Evolutionary conservation across 768 basidiomycete species (phyloP).

Genomic region (Russula griseocarnosa): DNA sequence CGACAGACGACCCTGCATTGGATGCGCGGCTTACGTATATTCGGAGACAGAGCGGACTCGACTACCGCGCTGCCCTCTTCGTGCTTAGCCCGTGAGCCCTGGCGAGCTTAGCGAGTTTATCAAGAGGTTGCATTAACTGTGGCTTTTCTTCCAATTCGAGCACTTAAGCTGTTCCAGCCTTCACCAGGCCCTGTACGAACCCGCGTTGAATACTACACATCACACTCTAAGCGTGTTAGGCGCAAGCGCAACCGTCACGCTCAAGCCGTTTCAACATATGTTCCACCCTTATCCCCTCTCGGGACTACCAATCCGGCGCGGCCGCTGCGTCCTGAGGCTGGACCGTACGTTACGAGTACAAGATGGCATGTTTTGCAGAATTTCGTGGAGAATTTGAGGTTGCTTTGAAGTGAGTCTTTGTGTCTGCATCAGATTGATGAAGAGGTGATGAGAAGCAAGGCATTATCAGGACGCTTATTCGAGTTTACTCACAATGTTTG

Average conservation of each 20-base stretch:
- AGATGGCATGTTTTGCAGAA: slow-evolving; percentile 95
- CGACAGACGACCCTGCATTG: slow-evolving; percentile 74
- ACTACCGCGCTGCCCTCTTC: slow-evolving; percentile 88
- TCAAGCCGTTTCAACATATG: slow-evolving; percentile 50
- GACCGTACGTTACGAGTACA: slow-evolving; percentile 97
- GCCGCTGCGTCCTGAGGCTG: slow-evolving; percentile 78
- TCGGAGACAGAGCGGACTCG: slow-evolving; percentile 80
- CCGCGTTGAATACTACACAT: slow-evolving; percentile 92
- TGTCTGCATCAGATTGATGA: slow-evolving; percentile 15
- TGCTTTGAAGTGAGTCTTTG: slow-evolving; percentile 70
- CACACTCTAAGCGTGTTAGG: slow-evolving; percentile 88
- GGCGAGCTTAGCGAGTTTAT: slow-evolving; percentile 88
- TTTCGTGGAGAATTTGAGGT: slow-evolving; percentile 90
- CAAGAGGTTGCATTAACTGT: slow-evolving; percentile 49
- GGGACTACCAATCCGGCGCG: slow-evolving; percentile 43
- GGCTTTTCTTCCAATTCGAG: slow-evolving; percentile 7
- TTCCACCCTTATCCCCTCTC: slow-evolving; percentile 46
- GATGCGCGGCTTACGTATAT: slow-evolving; percentile 85
- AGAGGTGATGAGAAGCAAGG: slow-evolving; percentile 40
- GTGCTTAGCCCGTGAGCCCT: slow-evolving; percentile 87
- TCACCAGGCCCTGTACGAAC: slow-evolving; percentile 83
- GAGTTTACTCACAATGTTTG: slow-evolving; percentile 81
- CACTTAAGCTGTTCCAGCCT: slow-evolving; percentile 46
- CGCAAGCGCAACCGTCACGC: slow-evolving; percentile 84
- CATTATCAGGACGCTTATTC: slow-evolving; percentile 95